Evolutionary conservation across 441 rosid genomes (phyloP), one percentile per base, ranked within the genome.

Genomic region (Cnidoscolus chayamansa): DNA sequence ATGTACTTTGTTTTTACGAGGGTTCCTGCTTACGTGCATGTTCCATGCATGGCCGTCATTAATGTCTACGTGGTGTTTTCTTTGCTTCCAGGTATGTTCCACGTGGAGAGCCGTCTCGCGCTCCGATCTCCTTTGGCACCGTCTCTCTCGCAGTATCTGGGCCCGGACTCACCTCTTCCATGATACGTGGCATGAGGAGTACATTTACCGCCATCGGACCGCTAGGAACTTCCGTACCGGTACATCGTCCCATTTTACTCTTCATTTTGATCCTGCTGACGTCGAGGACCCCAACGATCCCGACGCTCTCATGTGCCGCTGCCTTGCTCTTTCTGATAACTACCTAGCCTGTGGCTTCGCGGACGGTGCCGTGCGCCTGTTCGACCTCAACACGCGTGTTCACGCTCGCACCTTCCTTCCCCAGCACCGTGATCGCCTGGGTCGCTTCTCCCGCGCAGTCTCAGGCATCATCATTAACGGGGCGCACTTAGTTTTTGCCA

Each of bases 31-130:
- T 65, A 70, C 79, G 79, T 80, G 79, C 72, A 75, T 40, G 45
- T 5, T 3, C 6, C 45, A 40, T 77, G 83, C 84, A 72, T 76
- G 76, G 50, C n/a, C 11, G 1, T 25, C 49, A 5, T 45, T 51
- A 43, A 4, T 11, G 19, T n/a, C 48, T n/a, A 56, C 65, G 77
- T 70, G 57, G 47, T 20, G 3, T 15, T 54, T 13, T 2, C 2
- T 8, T 53, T 30, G 45, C 48, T 71, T 71, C 78, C 80, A 92
- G 98, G 98, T 91, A 0, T 91, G 94, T 67, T 82, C 97, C 72
- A 94, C 94, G 78, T 94, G 98, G 98, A 95, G 81, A 2, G 88
- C 94, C 0, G 84, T 90, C 3, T 92, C 94, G 5, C 91, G 84
- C 2, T 94, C 93, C 10, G 89, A 92, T 57, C 88, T 78, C 3